Conservation (phyloP, 2,329 filamentous ascomycete genomes). For the Botrytis sinoallii region DNA sequence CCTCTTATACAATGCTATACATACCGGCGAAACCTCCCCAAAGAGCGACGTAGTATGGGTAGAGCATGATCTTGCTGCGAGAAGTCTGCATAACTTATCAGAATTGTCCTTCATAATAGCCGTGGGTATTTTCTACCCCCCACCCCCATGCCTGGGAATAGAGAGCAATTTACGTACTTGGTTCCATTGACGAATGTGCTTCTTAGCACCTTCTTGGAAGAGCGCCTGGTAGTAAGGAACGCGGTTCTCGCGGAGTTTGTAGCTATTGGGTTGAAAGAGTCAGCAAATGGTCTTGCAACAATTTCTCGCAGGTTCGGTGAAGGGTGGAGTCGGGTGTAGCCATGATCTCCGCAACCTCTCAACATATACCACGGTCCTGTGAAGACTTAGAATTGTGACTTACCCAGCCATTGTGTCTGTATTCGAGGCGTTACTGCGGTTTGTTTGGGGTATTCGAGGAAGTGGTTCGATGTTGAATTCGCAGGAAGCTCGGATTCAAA, state of each 20-base stretch:
- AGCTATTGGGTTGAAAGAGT: conserved; percentile 31
- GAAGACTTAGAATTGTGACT: conserved; percentile 20
- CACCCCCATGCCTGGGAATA: background rate
- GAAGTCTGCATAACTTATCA: conserved; percentile 48
- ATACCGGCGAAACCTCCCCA: conserved; percentile 62
- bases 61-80: conserved; percentile 62
- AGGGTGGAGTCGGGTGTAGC: background rate
- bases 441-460: conserved; percentile 15
- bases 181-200: conserved; percentile 69
- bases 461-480: conserved; percentile 21
- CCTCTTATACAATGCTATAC: conserved; percentile 35
- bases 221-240: conserved; percentile 71
- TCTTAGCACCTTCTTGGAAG: conserved; percentile 71
- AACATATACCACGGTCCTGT: background rate
- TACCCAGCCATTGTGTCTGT: conserved; percentile 38
- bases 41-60: conserved; percentile 65
- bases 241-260: conserved; percentile 71
- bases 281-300: conserved; percentile 6
- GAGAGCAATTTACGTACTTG: conserved; percentile 57
- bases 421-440: conserved; percentile 13
- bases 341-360: background rate
- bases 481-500: conserved; percentile 17
- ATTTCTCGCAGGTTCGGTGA: background rate
- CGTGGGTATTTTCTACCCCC: background rate
- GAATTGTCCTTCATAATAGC: background rate